A percentile compares a stretch with the other conserved stretches of the same genome.
Conservation (phyloP, 176 grass and related monocot genomes). For the Oropetium thomaeum region DNA sequence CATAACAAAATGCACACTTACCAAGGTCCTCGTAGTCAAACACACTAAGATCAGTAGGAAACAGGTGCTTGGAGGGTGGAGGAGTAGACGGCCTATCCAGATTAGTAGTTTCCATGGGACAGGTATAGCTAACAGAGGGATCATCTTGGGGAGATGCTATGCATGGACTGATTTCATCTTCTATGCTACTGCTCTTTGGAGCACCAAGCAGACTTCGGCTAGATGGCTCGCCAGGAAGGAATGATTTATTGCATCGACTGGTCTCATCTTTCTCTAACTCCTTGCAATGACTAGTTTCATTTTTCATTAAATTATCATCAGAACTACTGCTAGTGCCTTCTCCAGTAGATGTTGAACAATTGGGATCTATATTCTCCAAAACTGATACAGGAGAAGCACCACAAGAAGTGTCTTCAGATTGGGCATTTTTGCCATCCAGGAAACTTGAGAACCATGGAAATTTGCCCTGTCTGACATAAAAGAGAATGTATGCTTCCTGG, state of each 20-base stretch:
- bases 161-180: conserved; percentile 24
- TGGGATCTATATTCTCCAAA: conserved; percentile 46
- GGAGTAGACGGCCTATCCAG: conserved; percentile 40
- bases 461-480: conserved; percentile 73
- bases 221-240: conserved; percentile 11
- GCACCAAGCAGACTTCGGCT: conserved; percentile 5
- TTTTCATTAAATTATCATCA: conserved; percentile 19
- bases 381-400: conserved; percentile 68
- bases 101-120: conserved; percentile 7
- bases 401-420: conserved; percentile 9
- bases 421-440: conserved; percentile 39
- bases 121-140: background rate
- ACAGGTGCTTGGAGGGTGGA: background rate
- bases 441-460: conserved; percentile 85
- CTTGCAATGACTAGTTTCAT: conserved; percentile 16
- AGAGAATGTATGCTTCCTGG: conserved; percentile 82
- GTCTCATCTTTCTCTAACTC: conserved; percentile 26
- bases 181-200: background rate
- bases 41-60: background rate
- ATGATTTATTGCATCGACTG: conserved; percentile 17
- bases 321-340: conserved; percentile 25
- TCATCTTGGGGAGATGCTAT: conserved; percentile 16
- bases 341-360: conserved; percentile 35
- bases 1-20: conserved; percentile 33
- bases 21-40: conserved; percentile 40